Base-by-base conservation (phyloP, 768 basidiomycete species). In the Gymnopilus dilepis region DNA sequence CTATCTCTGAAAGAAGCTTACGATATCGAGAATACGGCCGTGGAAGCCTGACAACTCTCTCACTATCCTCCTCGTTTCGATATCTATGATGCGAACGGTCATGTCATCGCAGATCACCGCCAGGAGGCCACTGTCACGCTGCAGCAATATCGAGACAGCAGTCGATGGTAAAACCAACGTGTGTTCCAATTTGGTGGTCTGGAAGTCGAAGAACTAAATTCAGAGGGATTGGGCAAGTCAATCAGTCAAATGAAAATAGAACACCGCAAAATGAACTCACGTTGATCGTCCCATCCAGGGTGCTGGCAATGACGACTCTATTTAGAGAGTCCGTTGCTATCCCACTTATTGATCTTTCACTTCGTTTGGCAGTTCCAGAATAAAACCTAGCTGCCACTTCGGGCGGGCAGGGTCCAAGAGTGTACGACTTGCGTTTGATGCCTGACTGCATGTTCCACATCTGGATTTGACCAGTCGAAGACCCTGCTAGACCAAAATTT, bases 401-500 rank as follows among this genome's bases (percentile, higher is more conserved):
- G 21, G 81, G 73, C 22, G 90, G 90, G 68, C 83, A 85, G 21
- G 82, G 73, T 0, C 89, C 90, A 22, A 97, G 69, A 62, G 81
- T 78, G 72, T 92, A 98, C 1, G 83, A 81, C 75, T 91, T 92
- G 45, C 97, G 83, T 67, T 85, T 84, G 60, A 95, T 84, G 1
- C 97, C 97, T 3, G 92, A 95, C 74, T 99, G 97, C 88, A 99
- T 87, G 72, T 98, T 99, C 91, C 94, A 99, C 89, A 96, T 89
- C 60, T 86, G 74, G 38, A 99, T 90, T 24, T 82, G 82, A 2
- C 93, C 92, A 0, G 86, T 89, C 2, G 92, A 92, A 1, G 91
- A 90, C 24, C 94, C 88, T 3, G 87, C 94, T 11, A 99, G 74
- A 28, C 92, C 94, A 71, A 98, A 99, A 70, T 99, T 99, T 7